phyloP scores from a whole-genome alignment of 2,329 filamentous ascomycete genomes.

The Corynespora cassiicola region DNA sequence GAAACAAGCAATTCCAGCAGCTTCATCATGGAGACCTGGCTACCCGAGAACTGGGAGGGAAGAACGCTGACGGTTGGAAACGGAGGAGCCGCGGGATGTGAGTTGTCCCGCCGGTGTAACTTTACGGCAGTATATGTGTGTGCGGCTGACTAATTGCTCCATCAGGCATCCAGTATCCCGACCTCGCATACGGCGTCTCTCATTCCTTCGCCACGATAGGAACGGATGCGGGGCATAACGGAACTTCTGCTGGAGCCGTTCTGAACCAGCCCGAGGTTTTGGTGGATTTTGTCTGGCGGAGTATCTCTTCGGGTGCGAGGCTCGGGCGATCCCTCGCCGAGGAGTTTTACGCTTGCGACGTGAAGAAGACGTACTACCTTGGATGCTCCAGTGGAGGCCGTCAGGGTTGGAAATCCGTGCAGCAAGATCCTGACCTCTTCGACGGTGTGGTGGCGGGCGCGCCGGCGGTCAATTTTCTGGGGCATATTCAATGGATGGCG shows the following conservation, averaged over 20 bases:
- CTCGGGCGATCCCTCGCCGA: constrained; percentile 45
- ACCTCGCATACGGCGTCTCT: constrained; percentile 39
- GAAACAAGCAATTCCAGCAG: constrained; percentile 36
- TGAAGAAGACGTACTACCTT: constrained; percentile 41
- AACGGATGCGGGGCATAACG: constrained; percentile 47
- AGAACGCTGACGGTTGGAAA: constrained; percentile 43
- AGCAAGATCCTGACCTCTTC: constrained; percentile 25
- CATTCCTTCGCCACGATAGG: constrained; percentile 44
- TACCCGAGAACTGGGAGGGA: constrained; percentile 46
- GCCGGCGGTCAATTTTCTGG: constrained; percentile 15
- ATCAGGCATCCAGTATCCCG: constrained; percentile 45
- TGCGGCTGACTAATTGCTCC: not conserved
- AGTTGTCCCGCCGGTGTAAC: constrained; percentile 18
- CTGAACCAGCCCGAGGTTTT: constrained; percentile 52
- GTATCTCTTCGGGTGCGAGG: constrained; percentile 47
- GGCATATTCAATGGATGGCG: not conserved
- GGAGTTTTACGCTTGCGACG: constrained; percentile 42
- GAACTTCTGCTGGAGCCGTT: constrained; percentile 49
- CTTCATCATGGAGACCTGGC: constrained; percentile 47
- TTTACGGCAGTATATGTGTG: not conserved
- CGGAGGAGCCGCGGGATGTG: constrained; percentile 43
- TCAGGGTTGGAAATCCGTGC: constrained; percentile 27
- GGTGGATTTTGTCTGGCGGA: constrained; percentile 53
- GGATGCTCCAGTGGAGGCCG: constrained; percentile 34
- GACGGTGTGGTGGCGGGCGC: constrained; percentile 30